phyloP scores from a whole-genome alignment of 1,139 yeast species.

The Oligophagozyma castellii region DNA sequence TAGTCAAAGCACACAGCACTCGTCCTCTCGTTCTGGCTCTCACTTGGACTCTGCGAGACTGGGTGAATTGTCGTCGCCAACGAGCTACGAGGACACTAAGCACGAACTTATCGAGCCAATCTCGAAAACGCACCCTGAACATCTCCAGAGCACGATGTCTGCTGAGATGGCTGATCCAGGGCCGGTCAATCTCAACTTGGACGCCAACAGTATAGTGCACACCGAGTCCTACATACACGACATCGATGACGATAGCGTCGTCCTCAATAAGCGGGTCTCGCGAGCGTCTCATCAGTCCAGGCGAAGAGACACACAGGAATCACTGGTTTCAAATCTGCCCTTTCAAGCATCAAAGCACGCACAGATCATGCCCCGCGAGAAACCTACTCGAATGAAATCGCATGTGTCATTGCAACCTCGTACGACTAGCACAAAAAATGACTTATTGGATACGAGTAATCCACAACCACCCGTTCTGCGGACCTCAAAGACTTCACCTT shows the following conservation, averaged over 20 bases:
- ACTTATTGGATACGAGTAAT: slow-evolving; percentile 2
- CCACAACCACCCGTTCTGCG: slow-evolving; percentile 1
- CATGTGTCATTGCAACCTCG: not conserved
- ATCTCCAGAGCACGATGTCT: too few species aligned
- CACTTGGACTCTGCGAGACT: too few species aligned
- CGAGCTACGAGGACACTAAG: too few species aligned
- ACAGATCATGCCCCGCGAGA: slow-evolving; percentile 19
- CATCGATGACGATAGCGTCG: slow-evolving; percentile 9
- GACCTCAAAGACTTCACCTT: slow-evolving; percentile 4
- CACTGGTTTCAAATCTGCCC: slow-evolving; percentile 14
- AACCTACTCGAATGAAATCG: too few species aligned
- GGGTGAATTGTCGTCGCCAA: too few species aligned
- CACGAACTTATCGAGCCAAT: too few species aligned
- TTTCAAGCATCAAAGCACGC: slow-evolving; percentile 22
- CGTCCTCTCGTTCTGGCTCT: too few species aligned
- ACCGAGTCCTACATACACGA: slow-evolving; percentile 20
- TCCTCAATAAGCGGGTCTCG: slow-evolving; percentile 13
- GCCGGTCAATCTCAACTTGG: too few species aligned
- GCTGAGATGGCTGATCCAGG: too few species aligned
- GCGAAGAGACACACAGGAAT: slow-evolving; percentile 9
- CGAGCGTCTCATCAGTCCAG: slow-evolving; percentile 7
- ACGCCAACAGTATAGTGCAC: slow-evolving; percentile 9
- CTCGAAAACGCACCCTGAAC: too few species aligned
- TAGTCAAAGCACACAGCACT: too few species aligned
- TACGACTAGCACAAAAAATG: not conserved